Evolutionary conservation across 306 rosid genomes (phyloP).

Genomic region (Lathyrus sativus): DNA sequence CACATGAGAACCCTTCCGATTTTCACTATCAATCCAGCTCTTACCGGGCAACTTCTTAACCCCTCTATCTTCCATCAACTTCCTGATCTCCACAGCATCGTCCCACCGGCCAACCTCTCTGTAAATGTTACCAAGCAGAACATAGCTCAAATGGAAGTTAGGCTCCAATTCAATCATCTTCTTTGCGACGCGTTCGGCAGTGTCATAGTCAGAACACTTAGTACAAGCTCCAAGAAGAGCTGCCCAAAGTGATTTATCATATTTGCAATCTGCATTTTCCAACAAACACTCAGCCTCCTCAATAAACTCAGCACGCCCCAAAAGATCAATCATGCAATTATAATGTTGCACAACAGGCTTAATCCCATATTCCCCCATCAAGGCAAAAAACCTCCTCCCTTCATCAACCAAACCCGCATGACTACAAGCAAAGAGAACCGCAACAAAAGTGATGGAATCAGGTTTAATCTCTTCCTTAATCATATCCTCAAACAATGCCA

Average conservation of each 20-base stretch:
- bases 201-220: constrained; percentile 50
- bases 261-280: constrained; percentile 67
- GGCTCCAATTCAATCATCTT: constrained; percentile 79
- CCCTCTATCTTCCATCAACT: constrained; percentile 75
- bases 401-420: constrained; percentile 85
- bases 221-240: constrained; percentile 93
- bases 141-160: constrained; percentile 70
- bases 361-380: constrained; percentile 64
- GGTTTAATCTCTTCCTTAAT: constrained; percentile 62
- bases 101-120: constrained; percentile 81
- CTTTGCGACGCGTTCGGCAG: constrained; percentile 81
- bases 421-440: constrained; percentile 86
- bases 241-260: constrained; percentile 69
- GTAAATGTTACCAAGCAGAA: constrained; percentile 75
- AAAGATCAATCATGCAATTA: constrained; percentile 81
- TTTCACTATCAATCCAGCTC: constrained; percentile 76
- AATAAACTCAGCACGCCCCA: constrained; percentile 74
- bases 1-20: constrained; percentile 39
- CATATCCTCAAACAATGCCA: constrained; percentile 61
- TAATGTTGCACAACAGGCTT: constrained; percentile 76
- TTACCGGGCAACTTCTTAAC: constrained; percentile 74
- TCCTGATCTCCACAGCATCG: constrained; percentile 68
- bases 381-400: constrained; percentile 59
- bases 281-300: constrained; percentile 82
- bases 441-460: constrained; percentile 73